phyloP scores from a whole-genome alignment of 2,329 filamentous ascomycete species.

The Botrytis hyacinthi region DNA sequence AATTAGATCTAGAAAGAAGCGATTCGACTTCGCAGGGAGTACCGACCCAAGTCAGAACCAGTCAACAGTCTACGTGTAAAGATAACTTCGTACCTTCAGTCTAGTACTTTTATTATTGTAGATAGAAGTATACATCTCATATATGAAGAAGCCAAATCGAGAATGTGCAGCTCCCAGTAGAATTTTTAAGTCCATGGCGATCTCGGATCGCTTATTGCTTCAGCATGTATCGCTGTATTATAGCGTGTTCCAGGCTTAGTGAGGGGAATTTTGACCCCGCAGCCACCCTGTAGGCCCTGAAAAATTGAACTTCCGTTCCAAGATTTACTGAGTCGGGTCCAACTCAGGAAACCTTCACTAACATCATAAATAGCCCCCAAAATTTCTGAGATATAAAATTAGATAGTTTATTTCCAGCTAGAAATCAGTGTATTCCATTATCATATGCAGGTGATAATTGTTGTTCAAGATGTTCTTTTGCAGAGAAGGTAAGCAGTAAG shows the following conservation, averaged over 20 bases:
- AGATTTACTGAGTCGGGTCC: not conserved
- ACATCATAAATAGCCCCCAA: not conserved
- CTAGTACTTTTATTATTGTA: fast-evolving
- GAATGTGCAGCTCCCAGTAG: not conserved
- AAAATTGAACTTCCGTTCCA: not conserved
- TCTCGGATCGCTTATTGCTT: not conserved
- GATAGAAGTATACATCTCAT: not conserved
- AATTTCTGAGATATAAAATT: not conserved
- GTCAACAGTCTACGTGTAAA: too few relatives aligned
- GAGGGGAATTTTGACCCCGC: not conserved
- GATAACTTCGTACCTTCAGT: too few relatives aligned
- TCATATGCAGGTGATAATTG: not conserved
- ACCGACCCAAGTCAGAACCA: too few relatives aligned
- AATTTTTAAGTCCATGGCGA: not conserved
- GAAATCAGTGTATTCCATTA: not conserved
- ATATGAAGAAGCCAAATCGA: not conserved
- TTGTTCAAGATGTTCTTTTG: too few relatives aligned
- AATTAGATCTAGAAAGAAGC: not conserved
- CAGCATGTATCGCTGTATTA: not conserved
- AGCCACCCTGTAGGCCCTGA: not conserved
- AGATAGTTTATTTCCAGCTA: not conserved
- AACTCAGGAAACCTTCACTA: fast-evolving
- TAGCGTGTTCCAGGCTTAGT: not conserved
- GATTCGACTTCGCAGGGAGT: too few relatives aligned
- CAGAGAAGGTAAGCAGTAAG: too few relatives aligned